Evolutionary conservation across 768 basidiomycete species (phyloP), one percentile per base, ranked within the genome.

Genomic region (Phaeotremella skinneri): DNA sequence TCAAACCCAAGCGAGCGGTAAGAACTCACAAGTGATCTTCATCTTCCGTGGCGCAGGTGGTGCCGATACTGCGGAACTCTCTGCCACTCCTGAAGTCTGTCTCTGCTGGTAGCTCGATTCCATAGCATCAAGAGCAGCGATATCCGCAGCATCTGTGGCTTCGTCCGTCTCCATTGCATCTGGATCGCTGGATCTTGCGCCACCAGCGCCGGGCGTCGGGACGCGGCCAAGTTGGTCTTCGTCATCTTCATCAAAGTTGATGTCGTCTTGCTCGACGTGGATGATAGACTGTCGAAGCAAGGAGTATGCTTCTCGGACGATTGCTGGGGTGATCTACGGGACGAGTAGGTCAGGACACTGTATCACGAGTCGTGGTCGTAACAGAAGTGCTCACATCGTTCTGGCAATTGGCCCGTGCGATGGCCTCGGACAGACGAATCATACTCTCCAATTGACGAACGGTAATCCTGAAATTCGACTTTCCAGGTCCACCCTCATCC

Each of bases 381-480:
- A 34, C n/a, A 49, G 47, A 17, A 39, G 3, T 2, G 76, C 81
- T 60, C 68, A 88, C 90, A 80, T 94, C 91, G n/a, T 87, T 82
- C 16, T 89, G 89, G 75, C 96, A 98, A 75, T 98, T 97, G 1
- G 94, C 92, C 37, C 96, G 83, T 4, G 96, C 96, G 68, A 98
- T 98, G 23, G 93, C 96, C 76, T 99, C 96, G 65, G 89, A 90
- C 52, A 99, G 80, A 27, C 96, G 93, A 66, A 99, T 91, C 92
- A 99, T 94, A 77, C 90, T 91, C 77, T 98, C 96, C 45, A 99
- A 81, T 74, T 98, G 96, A 76, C 96, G 89, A 30, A 98, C 96
- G 5, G 96, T 98, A 68, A 98, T 98, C 30, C 94, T 85, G 74
- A 94, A 97, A 73, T 96, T 97, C 66, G 85, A 83, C 17, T 90